Evolutionary conservation across 129 eudicot species (phyloP).

Genomic region (Dittrichia graveolens): DNA sequence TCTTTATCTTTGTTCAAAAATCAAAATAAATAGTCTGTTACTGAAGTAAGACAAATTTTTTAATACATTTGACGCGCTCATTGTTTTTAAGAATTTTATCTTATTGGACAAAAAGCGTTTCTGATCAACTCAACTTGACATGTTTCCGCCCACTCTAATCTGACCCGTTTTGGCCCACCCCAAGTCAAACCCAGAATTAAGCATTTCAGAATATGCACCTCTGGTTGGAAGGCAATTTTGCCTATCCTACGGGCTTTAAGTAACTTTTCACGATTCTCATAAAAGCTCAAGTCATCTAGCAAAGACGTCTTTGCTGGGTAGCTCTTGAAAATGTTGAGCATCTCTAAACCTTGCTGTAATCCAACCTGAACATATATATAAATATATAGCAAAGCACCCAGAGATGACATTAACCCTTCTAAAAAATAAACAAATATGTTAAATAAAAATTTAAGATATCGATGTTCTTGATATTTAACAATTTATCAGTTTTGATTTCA

Average conservation of each 20-base stretch:
- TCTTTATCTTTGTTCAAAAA: no score
- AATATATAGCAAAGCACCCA: not conserved
- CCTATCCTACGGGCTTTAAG: slow-evolving; percentile 53
- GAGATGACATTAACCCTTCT: slow-evolving; percentile 1
- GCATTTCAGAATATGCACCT: slow-evolving; percentile 7
- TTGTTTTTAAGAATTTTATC: no score
- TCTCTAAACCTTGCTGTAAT: slow-evolving; percentile 74
- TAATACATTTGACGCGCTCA: no score
- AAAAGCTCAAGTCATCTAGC: slow-evolving; percentile 75
- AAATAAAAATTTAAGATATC: not conserved
- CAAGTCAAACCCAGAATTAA: not conserved
- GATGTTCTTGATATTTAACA: not conserved
- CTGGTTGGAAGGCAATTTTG: slow-evolving; percentile 39
- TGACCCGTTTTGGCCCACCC: no score
- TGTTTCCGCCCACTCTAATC: no score
- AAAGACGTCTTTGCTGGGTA: slow-evolving; percentile 58
- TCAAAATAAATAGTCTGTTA: no score
- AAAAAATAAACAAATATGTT: slow-evolving; percentile 3
- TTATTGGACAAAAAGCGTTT: no score
- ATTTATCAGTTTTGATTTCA: not conserved
- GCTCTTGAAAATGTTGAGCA: slow-evolving; percentile 77
- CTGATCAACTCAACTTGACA: no score
- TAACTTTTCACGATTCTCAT: slow-evolving; percentile 63
- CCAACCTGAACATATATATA: slow-evolving; percentile 52
- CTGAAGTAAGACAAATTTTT: no score